Conservation (phyloP, 2,329 filamentous ascomycete genomes). For the Aspergillus transmontanensis region DNA sequence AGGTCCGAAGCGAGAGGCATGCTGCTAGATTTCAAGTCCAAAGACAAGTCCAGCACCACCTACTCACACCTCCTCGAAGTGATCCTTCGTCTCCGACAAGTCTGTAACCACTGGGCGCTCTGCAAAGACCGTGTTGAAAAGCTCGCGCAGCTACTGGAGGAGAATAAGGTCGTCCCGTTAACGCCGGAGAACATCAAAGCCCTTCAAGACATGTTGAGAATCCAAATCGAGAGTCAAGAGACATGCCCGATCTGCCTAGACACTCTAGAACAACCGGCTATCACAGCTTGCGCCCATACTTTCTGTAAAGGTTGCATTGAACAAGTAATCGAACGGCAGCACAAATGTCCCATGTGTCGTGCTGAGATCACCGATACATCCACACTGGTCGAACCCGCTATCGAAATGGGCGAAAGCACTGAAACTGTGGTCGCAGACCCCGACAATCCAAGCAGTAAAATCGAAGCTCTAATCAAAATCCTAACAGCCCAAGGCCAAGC, state of each 20-base stretch:
- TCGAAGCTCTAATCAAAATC: slow-evolving; percentile 75
- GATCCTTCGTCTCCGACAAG: slow-evolving; percentile 78
- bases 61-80: slow-evolving; percentile 80
- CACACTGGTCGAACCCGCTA: slow-evolving; percentile 67
- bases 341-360: slow-evolving; percentile 84
- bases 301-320: slow-evolving; percentile 77
- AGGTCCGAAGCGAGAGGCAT: slow-evolving; percentile 74
- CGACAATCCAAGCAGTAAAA: slow-evolving; percentile 75
- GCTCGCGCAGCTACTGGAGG: slow-evolving; percentile 70
- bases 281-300: slow-evolving; percentile 81
- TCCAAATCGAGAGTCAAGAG: slow-evolving; percentile 78
- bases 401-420: slow-evolving; percentile 55
- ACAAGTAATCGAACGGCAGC: slow-evolving; percentile 71
- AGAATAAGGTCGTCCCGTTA: slow-evolving; percentile 67
- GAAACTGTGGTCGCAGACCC: slow-evolving; percentile 59
- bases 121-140: slow-evolving; percentile 73
- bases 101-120: slow-evolving; percentile 87
- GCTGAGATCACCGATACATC: slow-evolving; percentile 63
- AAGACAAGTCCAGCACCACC: slow-evolving; percentile 51
- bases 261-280: slow-evolving; percentile 69
- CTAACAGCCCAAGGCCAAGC: slow-evolving; percentile 68
- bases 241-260: slow-evolving; percentile 84
- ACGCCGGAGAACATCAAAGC: slow-evolving; percentile 72
- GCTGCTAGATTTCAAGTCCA: slow-evolving; percentile 61
- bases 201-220: slow-evolving; percentile 72